Evolutionary conservation across 2,329 filamentous ascomycete genomes (phyloP).

Genomic region (Aspergillus sergii): DNA sequence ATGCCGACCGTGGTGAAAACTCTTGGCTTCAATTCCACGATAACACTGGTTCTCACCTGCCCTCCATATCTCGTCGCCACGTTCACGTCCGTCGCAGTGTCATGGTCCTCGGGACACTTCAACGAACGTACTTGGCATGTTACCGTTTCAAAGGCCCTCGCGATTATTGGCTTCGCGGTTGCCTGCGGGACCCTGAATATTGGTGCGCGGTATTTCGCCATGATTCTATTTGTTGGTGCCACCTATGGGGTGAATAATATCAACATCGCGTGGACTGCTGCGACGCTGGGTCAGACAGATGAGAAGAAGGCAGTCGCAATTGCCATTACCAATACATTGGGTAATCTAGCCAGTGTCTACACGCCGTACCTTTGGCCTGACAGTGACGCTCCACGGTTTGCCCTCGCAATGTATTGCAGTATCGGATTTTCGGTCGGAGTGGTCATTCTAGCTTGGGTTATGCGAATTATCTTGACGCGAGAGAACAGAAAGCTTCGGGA

Average conservation of each 20-base stretch:
- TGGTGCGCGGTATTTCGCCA: constrained; percentile 34
- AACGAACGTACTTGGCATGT: constrained; percentile 37
- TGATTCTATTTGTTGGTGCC: constrained; percentile 34
- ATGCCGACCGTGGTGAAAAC: constrained; percentile 48
- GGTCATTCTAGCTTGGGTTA: constrained; percentile 17
- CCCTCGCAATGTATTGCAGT: constrained; percentile 18
- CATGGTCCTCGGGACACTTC: constrained; percentile 53
- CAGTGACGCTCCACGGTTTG: constrained; percentile 17
- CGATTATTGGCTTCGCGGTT: constrained; percentile 35
- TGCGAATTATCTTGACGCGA: constrained; percentile 11
- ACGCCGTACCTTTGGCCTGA: constrained; percentile 42
- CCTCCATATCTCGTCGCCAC: constrained; percentile 57
- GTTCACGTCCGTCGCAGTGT: constrained; percentile 49
- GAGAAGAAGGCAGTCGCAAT: constrained; percentile 49
- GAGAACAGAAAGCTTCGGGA: constrained; percentile 15
- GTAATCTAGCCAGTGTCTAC: constrained; percentile 45
- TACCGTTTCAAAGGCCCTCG: constrained; percentile 25
- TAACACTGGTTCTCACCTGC: constrained; percentile 54
- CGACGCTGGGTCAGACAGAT: constrained; percentile 44
- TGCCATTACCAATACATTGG: constrained; percentile 47
- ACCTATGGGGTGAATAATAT: constrained; percentile 43
- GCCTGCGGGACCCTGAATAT: constrained; percentile 31
- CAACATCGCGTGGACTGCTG: constrained; percentile 47
- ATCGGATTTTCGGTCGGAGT: constrained; percentile 19
- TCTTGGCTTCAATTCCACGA: constrained; percentile 50